Evolutionary conservation across 176 grass and related monocot genomes (phyloP).

Genomic region (Lolium rigidum): DNA sequence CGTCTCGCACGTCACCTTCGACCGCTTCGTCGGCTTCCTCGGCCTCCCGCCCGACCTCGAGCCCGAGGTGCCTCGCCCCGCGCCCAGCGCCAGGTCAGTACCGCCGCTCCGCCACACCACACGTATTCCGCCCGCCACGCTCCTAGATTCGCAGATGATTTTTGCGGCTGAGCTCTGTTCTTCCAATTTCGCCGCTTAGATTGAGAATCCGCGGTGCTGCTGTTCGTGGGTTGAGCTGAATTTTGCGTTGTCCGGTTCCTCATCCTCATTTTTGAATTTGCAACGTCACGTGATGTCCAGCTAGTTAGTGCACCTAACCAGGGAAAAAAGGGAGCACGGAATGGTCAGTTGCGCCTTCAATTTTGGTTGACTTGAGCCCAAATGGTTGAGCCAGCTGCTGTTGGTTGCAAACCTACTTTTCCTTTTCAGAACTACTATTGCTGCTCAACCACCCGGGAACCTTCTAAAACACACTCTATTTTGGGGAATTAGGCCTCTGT

Average conservation of each 20-base stretch:
- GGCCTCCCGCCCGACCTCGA: slow-evolving; percentile 93
- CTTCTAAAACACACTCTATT: slow-evolving; percentile 28
- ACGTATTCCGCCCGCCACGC: too few species aligned
- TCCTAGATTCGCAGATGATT: slow-evolving; percentile 2
- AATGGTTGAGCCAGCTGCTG: background rate
- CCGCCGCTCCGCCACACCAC: background rate
- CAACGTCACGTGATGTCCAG: background rate
- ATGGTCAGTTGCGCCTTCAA: background rate
- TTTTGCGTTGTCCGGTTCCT: background rate
- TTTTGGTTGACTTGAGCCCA: background rate
- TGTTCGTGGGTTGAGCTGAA: background rate
- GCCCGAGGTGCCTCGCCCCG: slow-evolving; percentile 69
- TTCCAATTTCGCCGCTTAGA: background rate
- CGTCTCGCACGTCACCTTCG: slow-evolving; percentile 95
- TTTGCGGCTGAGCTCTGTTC: background rate
- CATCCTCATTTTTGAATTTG: background rate
- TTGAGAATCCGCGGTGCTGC: background rate
- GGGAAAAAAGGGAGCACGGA: background rate
- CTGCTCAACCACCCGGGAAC: slow-evolving; percentile 24
- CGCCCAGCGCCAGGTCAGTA: slow-evolving; percentile 85
- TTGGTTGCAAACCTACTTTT: slow-evolving; percentile 11
- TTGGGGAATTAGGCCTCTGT: slow-evolving; percentile 20
- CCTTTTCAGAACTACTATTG: slow-evolving; percentile 6
- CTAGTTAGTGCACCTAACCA: slow-evolving; percentile 16
- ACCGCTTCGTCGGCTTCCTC: slow-evolving; percentile 92